Evolutionary conservation across 1,139 yeast genomes (phyloP), one percentile per base, ranked within the genome.

Genomic region (Lodderomyces beijingensis): DNA sequence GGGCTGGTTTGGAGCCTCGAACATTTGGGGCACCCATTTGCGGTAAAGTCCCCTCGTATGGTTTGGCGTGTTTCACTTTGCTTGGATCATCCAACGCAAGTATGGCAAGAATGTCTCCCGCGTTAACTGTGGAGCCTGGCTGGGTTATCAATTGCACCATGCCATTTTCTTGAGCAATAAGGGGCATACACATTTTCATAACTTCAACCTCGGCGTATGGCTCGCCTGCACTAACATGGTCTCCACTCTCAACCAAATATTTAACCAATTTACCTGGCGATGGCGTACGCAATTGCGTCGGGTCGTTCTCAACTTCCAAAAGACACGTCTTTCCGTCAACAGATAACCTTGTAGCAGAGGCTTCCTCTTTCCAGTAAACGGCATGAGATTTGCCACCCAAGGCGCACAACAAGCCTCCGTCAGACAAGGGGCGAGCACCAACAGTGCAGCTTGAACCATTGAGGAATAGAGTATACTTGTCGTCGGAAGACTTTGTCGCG

Each of bases 151-250:
- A 70, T 65, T 91, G 96, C 33, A 89, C 88, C 40, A 77, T 70
- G 71, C 99, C 99, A 52, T 85, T 82, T 59, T 89, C 98, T 59
- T 79, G 87, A 21, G 96, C 91, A 51, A 87, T 70, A 52, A 89
- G 71, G 33, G 94, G 94, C 93, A 85, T 85, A 59, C 85, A 83
- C 97, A 89, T 89, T 65, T 91, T 91, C 99, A 91, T 91, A 47
- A 91, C 98, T 67, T 91, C 99, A 38, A 91, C 96, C 65, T 91
- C 98, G 29, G 98, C 98, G 53, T 78, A 93, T 29, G 96, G 79
- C 64, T 91, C 95, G 40, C 98, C 98, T 40, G 94, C 80, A 41
- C 65, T 65, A 48, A 91, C 77, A 51, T 89, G 97, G 45, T 91
- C 98, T 46, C 98, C 98, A 50, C 84, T 84, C 55, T 91, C 97